Evolutionary conservation across 2,329 filamentous ascomycete species (phyloP).

Genomic region (Fusarium agapanthi): DNA sequence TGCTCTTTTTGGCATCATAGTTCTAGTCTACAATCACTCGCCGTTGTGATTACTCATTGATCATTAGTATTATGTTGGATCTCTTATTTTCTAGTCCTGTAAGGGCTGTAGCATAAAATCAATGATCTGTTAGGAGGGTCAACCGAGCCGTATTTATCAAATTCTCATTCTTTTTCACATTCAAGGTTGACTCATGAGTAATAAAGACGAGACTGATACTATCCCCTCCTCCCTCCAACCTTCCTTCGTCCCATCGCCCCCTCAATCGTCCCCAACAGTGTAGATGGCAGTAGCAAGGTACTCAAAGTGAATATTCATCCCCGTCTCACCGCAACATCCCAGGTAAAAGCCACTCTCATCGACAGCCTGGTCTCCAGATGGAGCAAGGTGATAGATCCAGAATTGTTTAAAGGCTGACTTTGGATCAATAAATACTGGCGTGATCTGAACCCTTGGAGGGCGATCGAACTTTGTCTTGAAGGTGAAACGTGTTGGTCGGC

Average conservation of each 20-base stretch:
- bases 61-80: accelerated
- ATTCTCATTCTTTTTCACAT: neutral
- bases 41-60: no score
- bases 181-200: no score
- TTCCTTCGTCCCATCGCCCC: accelerated
- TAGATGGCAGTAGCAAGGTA: neutral
- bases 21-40: no score
- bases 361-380: neutral
- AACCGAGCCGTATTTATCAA: neutral
- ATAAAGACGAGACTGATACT: neutral
- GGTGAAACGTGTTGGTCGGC: neutral
- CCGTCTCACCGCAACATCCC: neutral
- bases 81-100: accelerated
- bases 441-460: neutral
- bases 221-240: accelerated
- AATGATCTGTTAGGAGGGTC: neutral
- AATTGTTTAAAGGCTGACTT: neutral
- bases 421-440: neutral
- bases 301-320: neutral
- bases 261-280: neutral
- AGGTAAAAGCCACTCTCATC: neutral
- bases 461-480: constrained; percentile 1
- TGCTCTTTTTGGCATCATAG: no score
- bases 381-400: neutral
- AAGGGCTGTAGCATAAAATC: neutral